phyloP scores from a whole-genome alignment of 2,329 filamentous ascomycete species.

The Dactylellina cionopaga region DNA sequence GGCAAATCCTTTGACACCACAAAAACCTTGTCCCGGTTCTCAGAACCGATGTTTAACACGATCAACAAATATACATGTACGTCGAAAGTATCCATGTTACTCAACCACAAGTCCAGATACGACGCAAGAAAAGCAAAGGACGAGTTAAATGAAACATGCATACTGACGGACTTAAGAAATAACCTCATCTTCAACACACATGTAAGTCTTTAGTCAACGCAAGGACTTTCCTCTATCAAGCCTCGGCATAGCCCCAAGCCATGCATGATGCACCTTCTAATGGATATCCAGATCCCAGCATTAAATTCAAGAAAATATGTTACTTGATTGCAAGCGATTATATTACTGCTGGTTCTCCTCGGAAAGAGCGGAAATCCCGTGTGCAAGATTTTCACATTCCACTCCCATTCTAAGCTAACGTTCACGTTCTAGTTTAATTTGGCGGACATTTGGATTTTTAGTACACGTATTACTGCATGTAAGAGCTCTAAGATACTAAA shows the following conservation, averaged over 20 bases:
- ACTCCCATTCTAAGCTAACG: slow-evolving; percentile 6
- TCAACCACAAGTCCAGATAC: slow-evolving; percentile 9
- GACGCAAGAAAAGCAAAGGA: background rate
- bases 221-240: background rate
- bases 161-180: slow-evolving; percentile 38
- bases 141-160: background rate
- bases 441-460: background rate
- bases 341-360: background rate
- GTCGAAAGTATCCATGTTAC: slow-evolving; percentile 10
- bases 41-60: background rate
- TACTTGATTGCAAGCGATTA: background rate
- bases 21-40: background rate
- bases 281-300: background rate
- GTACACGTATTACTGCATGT: background rate
- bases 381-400: slow-evolving; percentile 29
- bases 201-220: slow-evolving; percentile 7
- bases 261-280: background rate
- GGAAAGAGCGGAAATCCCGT: slow-evolving; percentile 16
- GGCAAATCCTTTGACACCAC: background rate
- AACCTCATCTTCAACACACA: slow-evolving; percentile 42
- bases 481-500: background rate
- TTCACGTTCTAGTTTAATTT: slow-evolving; percentile 16
- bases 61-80: background rate
- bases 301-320: background rate
- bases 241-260: background rate